phyloP scores from a whole-genome alignment of 2,329 filamentous ascomycete species.

The Nannizziopsis barbatae region DNA sequence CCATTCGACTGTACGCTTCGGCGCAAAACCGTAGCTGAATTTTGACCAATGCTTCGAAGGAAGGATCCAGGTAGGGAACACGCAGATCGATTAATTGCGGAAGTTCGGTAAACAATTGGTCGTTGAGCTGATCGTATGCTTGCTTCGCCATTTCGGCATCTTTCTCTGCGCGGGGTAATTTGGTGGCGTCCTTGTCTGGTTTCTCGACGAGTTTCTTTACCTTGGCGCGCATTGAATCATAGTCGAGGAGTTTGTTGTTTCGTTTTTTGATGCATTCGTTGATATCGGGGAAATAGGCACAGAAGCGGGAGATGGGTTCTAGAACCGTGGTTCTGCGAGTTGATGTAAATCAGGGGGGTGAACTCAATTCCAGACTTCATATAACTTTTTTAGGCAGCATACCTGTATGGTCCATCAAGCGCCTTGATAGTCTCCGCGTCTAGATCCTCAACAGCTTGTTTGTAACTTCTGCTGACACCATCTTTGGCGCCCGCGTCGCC shows the following conservation, averaged over 20 bases:
- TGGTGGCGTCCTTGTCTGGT: constrained; percentile 95
- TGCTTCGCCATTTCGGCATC: constrained; percentile 89
- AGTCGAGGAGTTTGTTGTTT: constrained; percentile 95
- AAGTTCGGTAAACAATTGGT: constrained; percentile 83
- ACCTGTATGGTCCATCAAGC: constrained; percentile 87
- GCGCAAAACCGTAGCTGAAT: constrained; percentile 97
- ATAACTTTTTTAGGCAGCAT: constrained; percentile 17
- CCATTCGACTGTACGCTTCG: constrained; percentile 95
- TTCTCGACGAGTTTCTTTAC: constrained; percentile 97
- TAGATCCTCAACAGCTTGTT: constrained; percentile 93
- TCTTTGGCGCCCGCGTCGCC: constrained; percentile 90
- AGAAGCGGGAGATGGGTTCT: constrained; percentile 91
- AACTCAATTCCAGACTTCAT: not conserved
- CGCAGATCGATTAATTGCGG: constrained; percentile 93
- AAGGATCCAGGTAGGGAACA: constrained; percentile 92
- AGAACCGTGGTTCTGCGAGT: constrained; percentile 66
- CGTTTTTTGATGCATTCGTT: constrained; percentile 99
- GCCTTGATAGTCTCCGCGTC: constrained; percentile 98
- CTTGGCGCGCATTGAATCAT: constrained; percentile 87
- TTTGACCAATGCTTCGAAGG: constrained; percentile 95
- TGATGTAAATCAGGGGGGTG: not conserved
- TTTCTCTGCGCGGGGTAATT: constrained; percentile 89
- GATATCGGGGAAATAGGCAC: constrained; percentile 96
- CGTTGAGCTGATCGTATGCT: constrained; percentile 93
- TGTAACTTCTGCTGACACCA: constrained; percentile 92